These are phyloP conservation scores for Phytophthora pinifolia DNA, from an alignment of 352 stramenopile species.

Conservation along the genomic window DNA sequence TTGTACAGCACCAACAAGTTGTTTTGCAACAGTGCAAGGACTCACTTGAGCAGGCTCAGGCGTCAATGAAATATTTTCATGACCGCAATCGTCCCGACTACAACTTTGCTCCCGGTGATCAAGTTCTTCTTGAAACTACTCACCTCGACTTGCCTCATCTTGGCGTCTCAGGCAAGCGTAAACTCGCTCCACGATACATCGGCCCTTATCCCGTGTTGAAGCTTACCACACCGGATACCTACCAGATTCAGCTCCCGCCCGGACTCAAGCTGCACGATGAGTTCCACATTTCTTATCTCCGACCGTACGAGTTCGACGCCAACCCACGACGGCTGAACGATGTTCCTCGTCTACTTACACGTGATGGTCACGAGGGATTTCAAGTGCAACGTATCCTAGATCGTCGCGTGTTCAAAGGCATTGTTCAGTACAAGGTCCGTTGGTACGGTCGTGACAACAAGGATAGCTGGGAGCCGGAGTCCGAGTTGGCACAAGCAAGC, in stretches of 20 bases:
- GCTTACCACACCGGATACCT: slow-evolving; percentile 9
- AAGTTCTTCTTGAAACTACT: slow-evolving; percentile 21
- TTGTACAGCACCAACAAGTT: slow-evolving; percentile 10
- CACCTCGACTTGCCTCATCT: slow-evolving; percentile 14
- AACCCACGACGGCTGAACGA: slow-evolving; percentile 9
- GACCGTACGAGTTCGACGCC: slow-evolving; percentile 8
- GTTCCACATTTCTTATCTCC: slow-evolving; percentile 22
- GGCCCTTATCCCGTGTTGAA: slow-evolving; percentile 12
- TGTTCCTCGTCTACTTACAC: not conserved
- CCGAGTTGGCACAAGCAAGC: too few species aligned
- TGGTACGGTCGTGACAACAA: too few species aligned
- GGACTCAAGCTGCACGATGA: slow-evolving; percentile 17
- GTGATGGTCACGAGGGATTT: slow-evolving; percentile 3
- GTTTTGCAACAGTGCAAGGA: slow-evolving; percentile 5
- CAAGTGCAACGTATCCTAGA: too few species aligned
- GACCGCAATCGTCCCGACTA: slow-evolving; percentile 13
- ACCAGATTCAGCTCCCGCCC: slow-evolving; percentile 12
- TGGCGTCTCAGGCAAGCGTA: slow-evolving; percentile 12
- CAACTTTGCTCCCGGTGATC: slow-evolving; percentile 2
- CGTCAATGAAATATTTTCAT: too few species aligned
- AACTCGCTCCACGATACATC: slow-evolving; percentile 20
- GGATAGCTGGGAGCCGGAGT: too few species aligned
- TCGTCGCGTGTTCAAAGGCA: too few species aligned
- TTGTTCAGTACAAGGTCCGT: too few species aligned
- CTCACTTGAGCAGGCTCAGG: too few species aligned